phyloP scores from a whole-genome alignment of 192 early-diverging fungal genomes.

The Coemansia biformis region DNA sequence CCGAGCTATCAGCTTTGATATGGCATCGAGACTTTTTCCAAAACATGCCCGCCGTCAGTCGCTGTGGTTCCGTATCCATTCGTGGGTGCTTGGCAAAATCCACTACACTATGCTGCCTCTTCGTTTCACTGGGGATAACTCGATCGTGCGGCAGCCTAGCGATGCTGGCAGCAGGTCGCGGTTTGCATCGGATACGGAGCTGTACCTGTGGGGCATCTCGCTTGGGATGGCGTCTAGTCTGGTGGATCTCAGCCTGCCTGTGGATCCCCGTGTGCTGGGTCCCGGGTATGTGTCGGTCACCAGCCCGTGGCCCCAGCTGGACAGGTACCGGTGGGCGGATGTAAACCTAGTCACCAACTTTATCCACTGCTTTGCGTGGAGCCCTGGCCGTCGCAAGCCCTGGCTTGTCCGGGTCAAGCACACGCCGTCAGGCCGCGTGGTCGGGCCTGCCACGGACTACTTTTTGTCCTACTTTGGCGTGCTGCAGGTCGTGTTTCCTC shows the following conservation, averaged over 20 bases:
- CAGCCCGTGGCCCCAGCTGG: slow-evolving; percentile 40
- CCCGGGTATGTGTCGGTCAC: slow-evolving; percentile 18
- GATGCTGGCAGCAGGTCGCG: slow-evolving; percentile 2
- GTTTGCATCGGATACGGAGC: slow-evolving; percentile 23
- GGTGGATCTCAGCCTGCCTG: slow-evolving; percentile 31
- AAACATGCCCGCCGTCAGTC: background rate
- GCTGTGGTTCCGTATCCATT: slow-evolving; percentile 22
- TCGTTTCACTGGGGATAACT: no score
- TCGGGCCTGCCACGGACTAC: slow-evolving; percentile 1
- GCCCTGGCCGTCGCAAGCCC: slow-evolving; percentile 26
- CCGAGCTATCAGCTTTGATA: slow-evolving; percentile 10
- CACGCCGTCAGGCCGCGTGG: background rate
- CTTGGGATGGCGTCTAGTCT: slow-evolving; percentile 24
- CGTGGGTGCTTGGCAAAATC: slow-evolving; percentile 6
- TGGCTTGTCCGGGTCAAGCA: slow-evolving; percentile 5
- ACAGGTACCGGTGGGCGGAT: slow-evolving; percentile 26
- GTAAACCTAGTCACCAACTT: slow-evolving; percentile 22
- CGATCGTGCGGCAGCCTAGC: no score
- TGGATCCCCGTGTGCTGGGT: slow-evolving; percentile 1
- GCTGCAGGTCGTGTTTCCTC: slow-evolving; percentile 10
- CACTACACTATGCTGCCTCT: slow-evolving; percentile 29
- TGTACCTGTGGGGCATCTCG: slow-evolving; percentile 47
- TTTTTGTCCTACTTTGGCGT: slow-evolving; percentile 15
- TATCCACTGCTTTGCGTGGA: slow-evolving; percentile 11
- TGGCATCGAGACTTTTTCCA: slow-evolving; percentile 15